phyloP scores from a whole-genome alignment of 2,329 filamentous ascomycete species.

The Alternaria arborescens region DNA sequence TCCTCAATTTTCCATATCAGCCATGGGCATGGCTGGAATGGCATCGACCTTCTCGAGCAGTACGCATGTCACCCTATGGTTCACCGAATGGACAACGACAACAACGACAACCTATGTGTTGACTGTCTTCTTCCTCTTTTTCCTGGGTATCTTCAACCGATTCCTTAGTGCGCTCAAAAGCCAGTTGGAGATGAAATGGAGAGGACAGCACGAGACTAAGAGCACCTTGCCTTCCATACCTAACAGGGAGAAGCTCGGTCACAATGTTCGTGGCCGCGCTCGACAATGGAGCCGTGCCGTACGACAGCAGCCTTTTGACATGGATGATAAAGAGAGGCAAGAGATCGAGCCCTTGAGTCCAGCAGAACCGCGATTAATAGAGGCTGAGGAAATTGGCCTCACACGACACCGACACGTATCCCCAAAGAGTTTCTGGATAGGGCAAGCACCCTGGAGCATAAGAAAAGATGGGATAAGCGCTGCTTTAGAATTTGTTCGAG shows the following conservation, averaged over 20 bases:
- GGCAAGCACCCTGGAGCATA: slow-evolving; percentile 30
- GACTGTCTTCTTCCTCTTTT: slow-evolving; percentile 40
- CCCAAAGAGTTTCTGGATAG: slow-evolving; percentile 25
- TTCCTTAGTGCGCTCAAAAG: slow-evolving; percentile 40
- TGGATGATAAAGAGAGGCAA: slow-evolving; percentile 20
- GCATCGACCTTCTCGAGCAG: slow-evolving; percentile 37
- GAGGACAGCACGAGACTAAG: slow-evolving; percentile 1
- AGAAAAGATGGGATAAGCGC: slow-evolving; percentile 32
- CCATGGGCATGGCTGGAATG: slow-evolving; percentile 32
- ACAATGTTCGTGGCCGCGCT: slow-evolving; percentile 11
- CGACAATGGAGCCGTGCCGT: slow-evolving; percentile 26
- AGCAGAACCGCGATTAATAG: neutral
- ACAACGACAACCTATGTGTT: slow-evolving; percentile 35
- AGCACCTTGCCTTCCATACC: neutral
- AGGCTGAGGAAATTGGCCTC: slow-evolving; percentile 1
- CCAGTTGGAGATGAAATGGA: slow-evolving; percentile 38
- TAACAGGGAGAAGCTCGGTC: slow-evolving; percentile 7
- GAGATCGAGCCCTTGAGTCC: slow-evolving; percentile 33
- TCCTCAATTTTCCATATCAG: neutral
- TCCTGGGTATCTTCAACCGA: slow-evolving; percentile 39
- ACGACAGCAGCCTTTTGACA: slow-evolving; percentile 11
- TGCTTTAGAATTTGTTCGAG: slow-evolving; percentile 34
- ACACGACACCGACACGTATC: neutral
- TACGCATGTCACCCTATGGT: slow-evolving; percentile 41
- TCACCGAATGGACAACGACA: slow-evolving; percentile 40